Evolutionary conservation across 345 rosid species (phyloP).

Genomic region (Fremontodendron californicum): DNA sequence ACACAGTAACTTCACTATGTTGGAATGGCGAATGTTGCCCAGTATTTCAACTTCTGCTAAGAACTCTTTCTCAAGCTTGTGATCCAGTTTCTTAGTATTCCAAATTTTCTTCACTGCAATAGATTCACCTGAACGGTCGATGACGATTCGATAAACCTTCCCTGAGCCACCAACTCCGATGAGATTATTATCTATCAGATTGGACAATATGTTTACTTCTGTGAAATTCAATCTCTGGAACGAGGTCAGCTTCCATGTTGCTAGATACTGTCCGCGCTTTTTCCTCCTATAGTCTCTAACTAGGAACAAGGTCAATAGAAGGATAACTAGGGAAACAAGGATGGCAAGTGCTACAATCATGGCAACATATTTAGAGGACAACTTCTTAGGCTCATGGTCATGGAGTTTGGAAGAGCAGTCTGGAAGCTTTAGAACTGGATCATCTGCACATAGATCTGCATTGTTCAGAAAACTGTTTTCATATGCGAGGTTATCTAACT

Average conservation of each 20-base stretch:
- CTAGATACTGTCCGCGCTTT: constrained; percentile 29
- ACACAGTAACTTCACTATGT: constrained; percentile 80
- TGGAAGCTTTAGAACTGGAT: constrained; percentile 49
- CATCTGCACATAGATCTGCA: constrained; percentile 49
- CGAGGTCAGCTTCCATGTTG: constrained; percentile 77
- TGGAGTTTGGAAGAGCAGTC: constrained; percentile 36
- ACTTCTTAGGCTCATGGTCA: constrained; percentile 33
- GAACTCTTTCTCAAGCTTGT: constrained; percentile 66
- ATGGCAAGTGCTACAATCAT: constrained; percentile 43
- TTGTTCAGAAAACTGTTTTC: constrained; percentile 70
- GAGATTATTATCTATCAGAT: constrained; percentile 58
- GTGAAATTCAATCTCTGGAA: constrained; percentile 70
- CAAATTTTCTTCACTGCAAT: constrained; percentile 89
- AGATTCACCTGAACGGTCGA: constrained; percentile 38
- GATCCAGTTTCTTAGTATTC: constrained; percentile 47
- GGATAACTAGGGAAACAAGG: constrained; percentile 26
- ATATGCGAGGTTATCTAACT: constrained; percentile 54
- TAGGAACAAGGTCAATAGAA: constrained; percentile 31
- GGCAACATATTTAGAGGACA: constrained; percentile 47
- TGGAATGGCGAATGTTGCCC: constrained; percentile 71
- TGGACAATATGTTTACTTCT: constrained; percentile 53
- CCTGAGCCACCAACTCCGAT: constrained; percentile 95
- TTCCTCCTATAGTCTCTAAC: constrained; percentile 43
- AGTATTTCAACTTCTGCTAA: constrained; percentile 71
- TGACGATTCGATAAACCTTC: constrained; percentile 57